phyloP scores from a whole-genome alignment of 305 asterid genomes.

The Fraxinus paxiana region DNA sequence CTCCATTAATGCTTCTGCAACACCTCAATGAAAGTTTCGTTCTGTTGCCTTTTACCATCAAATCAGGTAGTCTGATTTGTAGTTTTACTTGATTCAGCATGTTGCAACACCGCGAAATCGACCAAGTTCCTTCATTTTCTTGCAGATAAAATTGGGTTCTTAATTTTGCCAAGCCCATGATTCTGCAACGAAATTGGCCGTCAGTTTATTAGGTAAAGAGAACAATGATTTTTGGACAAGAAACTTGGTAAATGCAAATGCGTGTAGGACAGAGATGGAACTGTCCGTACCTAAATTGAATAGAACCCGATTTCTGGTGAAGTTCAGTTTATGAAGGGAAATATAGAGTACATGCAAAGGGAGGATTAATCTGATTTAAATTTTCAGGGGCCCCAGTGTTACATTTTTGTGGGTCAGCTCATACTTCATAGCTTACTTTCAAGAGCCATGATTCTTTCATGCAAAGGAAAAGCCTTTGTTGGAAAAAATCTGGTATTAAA shows the following conservation, averaged over 20 bases:
- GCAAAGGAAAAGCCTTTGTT: neutral
- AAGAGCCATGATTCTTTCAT: neutral
- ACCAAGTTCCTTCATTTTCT: neutral
- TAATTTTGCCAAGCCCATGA: constrained; percentile 15
- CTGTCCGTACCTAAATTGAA: neutral
- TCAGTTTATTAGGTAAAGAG: neutral
- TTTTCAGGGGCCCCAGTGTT: neutral
- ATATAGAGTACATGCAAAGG: neutral
- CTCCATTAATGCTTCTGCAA: too few species aligned
- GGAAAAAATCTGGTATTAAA: too few species aligned
- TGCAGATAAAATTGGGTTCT: constrained; percentile 13
- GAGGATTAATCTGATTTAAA: neutral
- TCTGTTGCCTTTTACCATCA: constrained; percentile 3
- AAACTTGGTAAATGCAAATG: neutral
- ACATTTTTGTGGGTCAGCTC: neutral
- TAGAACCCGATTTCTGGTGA: neutral
- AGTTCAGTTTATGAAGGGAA: neutral
- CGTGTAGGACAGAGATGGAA: neutral
- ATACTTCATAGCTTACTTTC: neutral
- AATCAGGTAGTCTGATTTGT: neutral
- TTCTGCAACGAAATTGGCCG: neutral
- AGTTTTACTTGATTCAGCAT: neutral
- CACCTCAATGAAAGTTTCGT: neutral
- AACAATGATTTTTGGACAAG: neutral
- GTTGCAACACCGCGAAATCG: neutral